Evolutionary conservation across 306 rosid species (phyloP), one percentile per base, ranked within the genome.

Genomic region (Vigna mungo): DNA sequence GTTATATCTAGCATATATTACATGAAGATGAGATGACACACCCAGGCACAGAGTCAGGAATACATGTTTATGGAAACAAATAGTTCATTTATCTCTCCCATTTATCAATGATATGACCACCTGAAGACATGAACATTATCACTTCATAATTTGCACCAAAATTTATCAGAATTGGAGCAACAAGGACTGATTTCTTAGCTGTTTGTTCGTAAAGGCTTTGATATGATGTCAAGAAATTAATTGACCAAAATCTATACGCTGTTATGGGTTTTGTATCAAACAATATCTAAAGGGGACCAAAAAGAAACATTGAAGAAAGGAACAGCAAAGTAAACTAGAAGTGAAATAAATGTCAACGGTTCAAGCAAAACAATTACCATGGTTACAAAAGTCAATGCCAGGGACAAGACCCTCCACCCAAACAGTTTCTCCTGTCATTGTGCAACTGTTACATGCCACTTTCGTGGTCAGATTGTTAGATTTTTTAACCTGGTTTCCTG

Each of bases 401-500:
- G 99, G 99, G 69, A 92, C 96, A 89, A 92, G 97, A 84, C 99
- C 99, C 88, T 95, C 97, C 76, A 92, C 99, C 91, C 96, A 95
- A 58, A 95, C 86, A 71, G 86, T 88, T 75, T 84, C 94, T 72
- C 76, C 87, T 79, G 84, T 83, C 2, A 51, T 47, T 30, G 88
- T 68, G 46, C 27, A 75, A 77, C 80, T 68, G 41, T 34, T 75
- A 75, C 80, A 71, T 37, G 85, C 60, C 72, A 34, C 85, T 86
- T 79, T 86, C 73, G 74, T 68, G 77, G 76, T 84, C 77, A 79
- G 86, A 79, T 59, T 80, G 70, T 85, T 81, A 54, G 46, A 71
- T 70, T 73, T 65, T 66, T 76, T 62, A 82, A 77, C 84, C 81
- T 88, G 82, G 52, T 77, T 69, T 37, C 84, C 98, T 90, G 80